Percentiles rank a stretch among this genome's conserved stretches.
phyloP scores from a whole-genome alignment of 2,329 filamentous ascomycete genomes.

The Fusarium sp. region DNA sequence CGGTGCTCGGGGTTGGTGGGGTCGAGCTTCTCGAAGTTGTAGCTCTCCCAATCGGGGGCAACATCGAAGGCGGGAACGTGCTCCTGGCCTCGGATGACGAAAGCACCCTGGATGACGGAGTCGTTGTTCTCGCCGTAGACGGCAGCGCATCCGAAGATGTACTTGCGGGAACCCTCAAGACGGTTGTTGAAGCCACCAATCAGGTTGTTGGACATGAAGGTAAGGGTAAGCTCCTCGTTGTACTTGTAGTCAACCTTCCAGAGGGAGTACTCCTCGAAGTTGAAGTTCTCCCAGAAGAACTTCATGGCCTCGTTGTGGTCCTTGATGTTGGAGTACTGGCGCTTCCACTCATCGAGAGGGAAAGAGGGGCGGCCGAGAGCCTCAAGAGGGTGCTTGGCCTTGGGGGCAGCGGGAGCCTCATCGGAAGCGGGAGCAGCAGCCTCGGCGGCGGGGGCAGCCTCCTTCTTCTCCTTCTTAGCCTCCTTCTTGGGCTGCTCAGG shows the following conservation, averaged over 20 bases:
- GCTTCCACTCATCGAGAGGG: conserved; percentile 97
- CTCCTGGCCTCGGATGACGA: conserved; percentile 94
- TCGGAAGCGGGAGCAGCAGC: conserved; percentile 55
- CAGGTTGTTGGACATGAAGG: conserved; percentile 99
- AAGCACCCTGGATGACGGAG: conserved; percentile 92
- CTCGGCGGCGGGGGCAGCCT: conserved; percentile 49
- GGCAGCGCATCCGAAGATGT: conserved; percentile 89
- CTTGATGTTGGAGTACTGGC: conserved; percentile 97
- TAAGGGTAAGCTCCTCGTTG: conserved; percentile 95
- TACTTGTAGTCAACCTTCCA: conserved; percentile 99
- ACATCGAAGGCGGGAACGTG: conserved; percentile 90
- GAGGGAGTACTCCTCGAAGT: conserved; percentile 94
- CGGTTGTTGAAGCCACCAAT: conserved; percentile 98
- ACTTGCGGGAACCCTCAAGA: conserved; percentile 98
- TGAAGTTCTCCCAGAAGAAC: conserved; percentile 98
- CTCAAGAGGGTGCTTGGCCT: conserved; percentile 96
- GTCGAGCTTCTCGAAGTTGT: conserved; percentile 97
- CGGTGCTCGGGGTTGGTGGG: conserved; percentile 84
- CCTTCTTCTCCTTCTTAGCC: conserved; percentile 71
- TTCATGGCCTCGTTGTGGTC: conserved; percentile 81
- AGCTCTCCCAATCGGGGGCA: conserved; percentile 96
- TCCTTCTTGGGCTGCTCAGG: conserved; percentile 75
- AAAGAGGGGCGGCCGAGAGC: conserved; percentile 82
- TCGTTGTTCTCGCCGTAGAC: conserved; percentile 92
- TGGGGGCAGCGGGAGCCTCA: conserved; percentile 71